Base-by-base conservation (phyloP, 2,329 filamentous ascomycete genomes). In the Ustulina deusta region DNA sequence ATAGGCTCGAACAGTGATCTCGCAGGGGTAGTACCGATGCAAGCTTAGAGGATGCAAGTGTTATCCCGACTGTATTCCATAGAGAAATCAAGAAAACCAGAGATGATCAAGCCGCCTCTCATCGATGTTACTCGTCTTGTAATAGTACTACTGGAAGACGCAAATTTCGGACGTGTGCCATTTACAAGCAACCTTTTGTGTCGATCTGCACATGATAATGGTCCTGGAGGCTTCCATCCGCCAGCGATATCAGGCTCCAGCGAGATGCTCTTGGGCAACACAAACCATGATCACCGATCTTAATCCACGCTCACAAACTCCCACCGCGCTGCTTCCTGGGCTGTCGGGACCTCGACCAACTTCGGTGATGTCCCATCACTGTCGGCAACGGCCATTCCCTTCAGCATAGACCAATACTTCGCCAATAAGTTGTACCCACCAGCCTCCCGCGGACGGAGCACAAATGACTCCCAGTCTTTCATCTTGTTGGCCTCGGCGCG, bases 301-400 rank as follows among this genome's bases (percentile, higher is more conserved):
- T 3, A 49, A 58, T 34, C 57, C 27, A 71, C 51, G 61, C 61
- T 49, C 0, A 72, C 34, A 40, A 73, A 73, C 52, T 65, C 70
- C 70, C 64, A 73, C 9, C 66, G 56, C 13, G 57, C 61, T 27
- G 62, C 64, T 36, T 63, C 25, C 3, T 25, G 6, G 4, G 11
- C 6, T 6, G 6, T 34, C 1, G 4, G 0, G 3, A 46, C 57
- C 22, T 66, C 49, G 1, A 64, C 29, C 2, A 73, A 42, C 17
- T 9, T 65, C 9, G 56, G 25, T 2, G 1, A 10, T 13, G 34
- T 0, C 7, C 6, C 36, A 0, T 22, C 13, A 1, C 10, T 6
- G 7, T 49, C 51, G 3, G 6, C 13, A 27, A 67, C 40, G 25
- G 61, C 67, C 51, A 69, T 61, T 1, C 55, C 48, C 42, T n/a